Percentiles rank a stretch among this genome's conserved stretches.
phyloP scores from a whole-genome alignment of 225 moss, liverwort and hornwort genomes.

The Thuidium tamariscinum region DNA sequence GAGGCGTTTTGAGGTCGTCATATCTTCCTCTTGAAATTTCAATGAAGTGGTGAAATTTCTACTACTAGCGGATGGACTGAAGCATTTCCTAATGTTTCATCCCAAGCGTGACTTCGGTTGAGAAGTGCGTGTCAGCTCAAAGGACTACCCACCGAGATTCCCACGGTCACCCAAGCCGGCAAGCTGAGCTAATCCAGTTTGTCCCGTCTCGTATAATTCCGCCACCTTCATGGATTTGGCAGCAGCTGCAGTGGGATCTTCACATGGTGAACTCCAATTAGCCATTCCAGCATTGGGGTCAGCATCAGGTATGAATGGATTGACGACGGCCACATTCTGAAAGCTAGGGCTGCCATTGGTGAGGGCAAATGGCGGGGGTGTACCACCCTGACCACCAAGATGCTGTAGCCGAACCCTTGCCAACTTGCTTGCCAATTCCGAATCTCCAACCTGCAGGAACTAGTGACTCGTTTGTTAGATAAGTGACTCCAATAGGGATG shows the following conservation, averaged over 20 bases:
- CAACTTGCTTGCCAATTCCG: constrained; percentile 80
- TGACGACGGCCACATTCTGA: not conserved
- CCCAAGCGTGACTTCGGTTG: not conserved
- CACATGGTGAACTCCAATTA: not conserved
- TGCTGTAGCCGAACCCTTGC: constrained; percentile 76
- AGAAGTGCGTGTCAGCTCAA: not conserved
- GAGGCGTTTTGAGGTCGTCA: not conserved
- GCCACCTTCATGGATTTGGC: not conserved
- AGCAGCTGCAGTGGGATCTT: not conserved
- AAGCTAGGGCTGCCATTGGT: constrained; percentile 13
- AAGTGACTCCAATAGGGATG: not conserved
- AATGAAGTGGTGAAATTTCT: constrained; percentile 2
- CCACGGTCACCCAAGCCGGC: constrained; percentile 24
- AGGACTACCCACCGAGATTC: not conserved
- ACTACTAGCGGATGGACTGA: not conserved
- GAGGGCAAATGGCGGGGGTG: constrained; percentile 5
- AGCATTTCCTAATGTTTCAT: not conserved
- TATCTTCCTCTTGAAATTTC: not conserved
- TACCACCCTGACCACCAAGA: constrained; percentile 28
- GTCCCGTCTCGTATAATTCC: constrained; percentile 1
- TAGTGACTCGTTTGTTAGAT: not conserved
- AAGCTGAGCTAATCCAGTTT: constrained; percentile 26
- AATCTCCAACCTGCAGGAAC: constrained; percentile 63
- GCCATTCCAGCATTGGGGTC: not conserved
- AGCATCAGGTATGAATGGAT: not conserved